Evolutionary conservation across 192 early-diverging fungal genomes (phyloP).

Genomic region (Pecoramyces ruminantium): DNA sequence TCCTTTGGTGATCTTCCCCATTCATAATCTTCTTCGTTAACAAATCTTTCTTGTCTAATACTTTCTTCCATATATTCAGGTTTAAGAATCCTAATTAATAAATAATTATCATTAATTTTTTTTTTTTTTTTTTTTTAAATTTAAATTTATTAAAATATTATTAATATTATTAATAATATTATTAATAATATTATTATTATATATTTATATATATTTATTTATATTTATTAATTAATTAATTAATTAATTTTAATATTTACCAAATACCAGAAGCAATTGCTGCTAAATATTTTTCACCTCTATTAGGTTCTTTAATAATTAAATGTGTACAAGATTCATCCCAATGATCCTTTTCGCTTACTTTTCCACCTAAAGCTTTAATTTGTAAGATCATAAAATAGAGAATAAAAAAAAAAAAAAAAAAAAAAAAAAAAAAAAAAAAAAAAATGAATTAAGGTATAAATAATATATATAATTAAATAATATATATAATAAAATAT

Average conservation of each 20-base stretch:
- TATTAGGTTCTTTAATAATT: slow-evolving; percentile 10
- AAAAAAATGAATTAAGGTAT: not conserved
- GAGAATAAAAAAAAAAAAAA: not conserved
- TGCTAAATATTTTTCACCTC: slow-evolving; percentile 20
- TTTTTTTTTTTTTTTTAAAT: too few species aligned
- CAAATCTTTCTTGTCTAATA: slow-evolving; percentile 7
- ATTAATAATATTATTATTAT: too few species aligned
- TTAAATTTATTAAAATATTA: too few species aligned
- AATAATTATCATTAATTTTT: too few species aligned
- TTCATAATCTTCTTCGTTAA: slow-evolving; percentile 21
- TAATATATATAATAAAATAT: too few species aligned
- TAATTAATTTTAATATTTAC: slow-evolving; percentile 1
- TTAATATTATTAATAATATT: too few species aligned
- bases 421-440: not conserved
- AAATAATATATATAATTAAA: not conserved
- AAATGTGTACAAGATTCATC: slow-evolving; percentile 18
- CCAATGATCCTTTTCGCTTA: slow-evolving; percentile 13
- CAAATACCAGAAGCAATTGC: slow-evolving; percentile 16
- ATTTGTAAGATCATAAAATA: slow-evolving; percentile 1
- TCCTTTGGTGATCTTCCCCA: slow-evolving; percentile 5
- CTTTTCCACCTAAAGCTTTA: slow-evolving; percentile 11
- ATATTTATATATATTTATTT: too few species aligned
- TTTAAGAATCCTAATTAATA: slow-evolving; percentile 15
- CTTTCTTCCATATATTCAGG: slow-evolving; percentile 14
- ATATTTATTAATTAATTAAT: too few species aligned